Evolutionary conservation across 768 basidiomycete species (phyloP).

Genomic region (Austroboletus eburneus): DNA sequence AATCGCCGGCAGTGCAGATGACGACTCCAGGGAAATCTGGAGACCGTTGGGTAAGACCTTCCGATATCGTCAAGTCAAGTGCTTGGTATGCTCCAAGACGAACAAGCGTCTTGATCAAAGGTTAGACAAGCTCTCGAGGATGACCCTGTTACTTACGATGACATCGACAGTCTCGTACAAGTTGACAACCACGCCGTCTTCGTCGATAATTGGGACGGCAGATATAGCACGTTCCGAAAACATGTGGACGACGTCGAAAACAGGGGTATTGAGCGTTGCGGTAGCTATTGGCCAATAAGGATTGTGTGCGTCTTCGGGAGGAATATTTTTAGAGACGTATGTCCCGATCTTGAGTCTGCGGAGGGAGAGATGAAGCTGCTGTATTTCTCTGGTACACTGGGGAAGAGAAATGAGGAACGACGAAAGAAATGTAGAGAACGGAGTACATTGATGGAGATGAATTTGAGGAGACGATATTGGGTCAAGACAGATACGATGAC

Average conservation of each 20-base stretch:
- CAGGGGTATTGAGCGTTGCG: constrained; percentile 84
- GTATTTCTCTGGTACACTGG: constrained; percentile 84
- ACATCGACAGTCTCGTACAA: constrained; percentile 99
- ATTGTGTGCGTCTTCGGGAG: constrained; percentile 51
- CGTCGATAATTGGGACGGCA: constrained; percentile 94
- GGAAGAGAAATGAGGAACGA: constrained; percentile 6
- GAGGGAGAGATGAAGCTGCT: constrained; percentile 72
- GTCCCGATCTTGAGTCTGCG: constrained; percentile 91
- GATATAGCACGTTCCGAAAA: constrained; percentile 94
- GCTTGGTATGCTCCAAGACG: constrained; percentile 92
- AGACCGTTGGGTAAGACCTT: constrained; percentile 88
- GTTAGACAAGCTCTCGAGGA: constrained; percentile 3
- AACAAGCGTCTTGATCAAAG: constrained; percentile 72
- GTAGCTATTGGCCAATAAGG: constrained; percentile 91
- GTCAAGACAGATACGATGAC: constrained; percentile 95
- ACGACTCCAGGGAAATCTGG: constrained; percentile 97
- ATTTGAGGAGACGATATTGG: constrained; percentile 96
- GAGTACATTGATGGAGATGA: constrained; percentile 93
- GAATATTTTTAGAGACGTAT: constrained; percentile 62
- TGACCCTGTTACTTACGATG: constrained; percentile 51
- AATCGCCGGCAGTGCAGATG: constrained; percentile 90
- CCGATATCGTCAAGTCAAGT: constrained; percentile 89
- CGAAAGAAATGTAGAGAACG: background rate
- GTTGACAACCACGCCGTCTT: constrained; percentile 89
- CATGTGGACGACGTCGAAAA: constrained; percentile 98